These are phyloP conservation scores for Aspergillus avenaceus DNA, from an alignment of 495 filamentous ascomycete genomes.

Conservation along the genomic window DNA sequence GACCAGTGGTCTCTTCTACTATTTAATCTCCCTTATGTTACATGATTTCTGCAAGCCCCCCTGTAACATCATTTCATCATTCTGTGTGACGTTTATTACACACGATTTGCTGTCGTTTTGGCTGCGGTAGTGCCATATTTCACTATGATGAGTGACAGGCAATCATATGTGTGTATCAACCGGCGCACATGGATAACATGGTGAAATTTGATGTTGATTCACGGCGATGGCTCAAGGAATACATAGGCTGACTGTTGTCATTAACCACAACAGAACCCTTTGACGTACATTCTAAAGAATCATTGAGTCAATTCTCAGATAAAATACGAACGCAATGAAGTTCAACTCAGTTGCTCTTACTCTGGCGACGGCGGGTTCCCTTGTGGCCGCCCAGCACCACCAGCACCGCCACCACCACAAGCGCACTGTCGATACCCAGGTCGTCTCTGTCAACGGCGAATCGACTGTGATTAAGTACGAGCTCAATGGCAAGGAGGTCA, in stretches of 20 bases:
- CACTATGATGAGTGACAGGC: too few relatives aligned
- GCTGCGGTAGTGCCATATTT: too few relatives aligned
- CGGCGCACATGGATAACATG: too few relatives aligned
- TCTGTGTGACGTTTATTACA: too few relatives aligned
- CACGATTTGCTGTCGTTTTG: too few relatives aligned
- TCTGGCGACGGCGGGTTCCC: constrained; percentile 43
- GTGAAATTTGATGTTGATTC: too few relatives aligned
- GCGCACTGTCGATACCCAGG: constrained; percentile 30
- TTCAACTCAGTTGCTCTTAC: constrained; percentile 41
- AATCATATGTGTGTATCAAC: too few relatives aligned
- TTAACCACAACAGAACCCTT: background rate
- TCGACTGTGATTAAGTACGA: constrained; percentile 58
- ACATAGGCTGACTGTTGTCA: background rate
- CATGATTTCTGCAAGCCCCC: too few relatives aligned
- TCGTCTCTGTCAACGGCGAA: constrained; percentile 44
- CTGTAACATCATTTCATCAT: too few relatives aligned
- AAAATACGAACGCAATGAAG: constrained; percentile 34
- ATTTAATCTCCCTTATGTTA: too few relatives aligned
- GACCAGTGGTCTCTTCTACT: too few relatives aligned
- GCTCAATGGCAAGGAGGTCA: constrained; percentile 52
- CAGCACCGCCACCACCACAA: constrained; percentile 39
- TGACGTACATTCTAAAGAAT: too few relatives aligned
- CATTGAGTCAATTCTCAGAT: background rate
- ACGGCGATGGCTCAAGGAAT: background rate
- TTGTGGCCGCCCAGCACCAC: constrained; percentile 43